Evolutionary conservation across 148 eudicot species (phyloP).

Genomic region (Fallopia convolvulus): DNA sequence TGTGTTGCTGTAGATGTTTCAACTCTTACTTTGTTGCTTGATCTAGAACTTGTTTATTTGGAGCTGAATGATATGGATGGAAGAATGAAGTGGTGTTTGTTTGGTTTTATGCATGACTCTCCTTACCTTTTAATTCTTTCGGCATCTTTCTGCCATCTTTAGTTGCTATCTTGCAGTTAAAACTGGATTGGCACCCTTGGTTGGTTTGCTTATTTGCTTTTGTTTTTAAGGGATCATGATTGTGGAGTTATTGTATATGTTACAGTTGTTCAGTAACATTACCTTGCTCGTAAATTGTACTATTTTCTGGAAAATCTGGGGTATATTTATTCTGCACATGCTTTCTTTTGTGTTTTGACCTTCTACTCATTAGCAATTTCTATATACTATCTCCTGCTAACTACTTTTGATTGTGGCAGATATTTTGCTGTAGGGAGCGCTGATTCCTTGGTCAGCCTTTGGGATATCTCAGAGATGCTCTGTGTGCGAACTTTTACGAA

Average conservation of each 20-base stretch:
- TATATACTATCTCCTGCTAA: background rate
- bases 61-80: background rate
- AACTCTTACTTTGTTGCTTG: background rate
- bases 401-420: constrained; percentile 28
- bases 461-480: constrained; percentile 91
- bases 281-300: background rate
- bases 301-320: background rate
- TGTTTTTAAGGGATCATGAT: background rate
- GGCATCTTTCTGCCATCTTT: background rate
- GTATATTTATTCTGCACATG: background rate
- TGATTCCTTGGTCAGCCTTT: constrained; percentile 95
- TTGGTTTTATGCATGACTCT: background rate
- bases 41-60: background rate
- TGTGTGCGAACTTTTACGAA: constrained; percentile 91
- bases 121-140: background rate
- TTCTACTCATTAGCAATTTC: background rate
- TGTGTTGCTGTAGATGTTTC: constrained; percentile 14
- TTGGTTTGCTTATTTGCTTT: background rate
- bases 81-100: background rate
- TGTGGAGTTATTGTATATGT: background rate
- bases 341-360: background rate
- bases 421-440: constrained; percentile 99
- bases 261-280: background rate
- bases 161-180: background rate
- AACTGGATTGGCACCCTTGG: background rate